Evolutionary conservation across 2,329 filamentous ascomycete genomes (phyloP).

Genomic region (Whalleya microplaca): DNA sequence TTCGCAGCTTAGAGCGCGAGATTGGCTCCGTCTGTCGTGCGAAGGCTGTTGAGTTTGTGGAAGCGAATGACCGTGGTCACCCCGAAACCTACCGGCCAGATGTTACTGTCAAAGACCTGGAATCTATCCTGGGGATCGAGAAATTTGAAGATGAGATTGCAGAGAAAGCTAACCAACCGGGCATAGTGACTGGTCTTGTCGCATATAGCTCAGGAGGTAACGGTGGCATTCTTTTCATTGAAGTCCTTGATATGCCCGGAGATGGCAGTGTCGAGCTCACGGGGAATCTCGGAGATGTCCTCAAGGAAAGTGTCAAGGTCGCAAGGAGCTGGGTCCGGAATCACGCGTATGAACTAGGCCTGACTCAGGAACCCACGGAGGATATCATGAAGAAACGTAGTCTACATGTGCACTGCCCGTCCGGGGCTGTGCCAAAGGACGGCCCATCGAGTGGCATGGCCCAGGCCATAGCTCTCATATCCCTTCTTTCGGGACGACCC

Average conservation of each 20-base stretch:
- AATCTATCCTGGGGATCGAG: constrained; percentile 89
- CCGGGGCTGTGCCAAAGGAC: constrained; percentile 94
- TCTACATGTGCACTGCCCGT: constrained; percentile 95
- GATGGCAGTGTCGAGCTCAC: constrained; percentile 91
- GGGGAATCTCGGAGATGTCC: constrained; percentile 92
- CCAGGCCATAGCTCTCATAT: constrained; percentile 91
- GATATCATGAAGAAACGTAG: constrained; percentile 96
- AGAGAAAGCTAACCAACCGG: constrained; percentile 80
- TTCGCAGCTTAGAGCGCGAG: constrained; percentile 94
- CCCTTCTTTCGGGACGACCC: constrained; percentile 80
- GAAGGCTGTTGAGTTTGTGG: constrained; percentile 93
- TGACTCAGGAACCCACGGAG: constrained; percentile 78
- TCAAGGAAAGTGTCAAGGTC: constrained; percentile 97
- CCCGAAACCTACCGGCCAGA: constrained; percentile 72
- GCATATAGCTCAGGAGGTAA: constrained; percentile 92
- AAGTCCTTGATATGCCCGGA: constrained; percentile 96
- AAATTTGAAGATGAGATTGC: constrained; percentile 95
- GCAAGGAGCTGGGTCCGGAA: constrained; percentile 97
- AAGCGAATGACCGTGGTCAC: constrained; percentile 76
- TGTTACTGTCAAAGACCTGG: constrained; percentile 79
- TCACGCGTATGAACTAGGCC: constrained; percentile 86
- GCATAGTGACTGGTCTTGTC: constrained; percentile 93
- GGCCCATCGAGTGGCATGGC: constrained; percentile 86
- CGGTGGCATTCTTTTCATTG: constrained; percentile 96
- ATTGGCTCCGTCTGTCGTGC: constrained; percentile 92